Evolutionary conservation across 768 basidiomycete species (phyloP).

Genomic region (Psilocybe cyanescens): DNA sequence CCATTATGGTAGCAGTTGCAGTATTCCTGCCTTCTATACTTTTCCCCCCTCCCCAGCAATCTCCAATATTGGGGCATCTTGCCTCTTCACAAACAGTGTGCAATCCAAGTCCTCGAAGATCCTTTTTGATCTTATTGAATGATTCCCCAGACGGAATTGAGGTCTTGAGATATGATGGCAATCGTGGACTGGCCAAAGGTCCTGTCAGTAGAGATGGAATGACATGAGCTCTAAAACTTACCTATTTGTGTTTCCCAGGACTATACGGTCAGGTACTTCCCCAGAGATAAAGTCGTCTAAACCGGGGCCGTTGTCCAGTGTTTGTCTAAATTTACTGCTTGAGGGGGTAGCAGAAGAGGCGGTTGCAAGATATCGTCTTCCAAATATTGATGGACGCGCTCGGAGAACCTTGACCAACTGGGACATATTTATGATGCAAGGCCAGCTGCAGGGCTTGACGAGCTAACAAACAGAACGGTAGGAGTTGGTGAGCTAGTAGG

Average conservation of each 20-base stretch:
- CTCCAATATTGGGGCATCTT: conserved; percentile 98
- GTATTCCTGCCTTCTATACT: conserved; percentile 75
- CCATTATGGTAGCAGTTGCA: conserved; percentile 99
- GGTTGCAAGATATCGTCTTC: conserved; percentile 32
- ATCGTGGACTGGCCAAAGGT: conserved; percentile 62
- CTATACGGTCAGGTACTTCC: conserved; percentile 57
- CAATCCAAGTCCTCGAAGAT: conserved; percentile 86
- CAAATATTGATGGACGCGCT: conserved; percentile 5
- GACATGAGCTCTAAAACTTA: conserved; percentile 33
- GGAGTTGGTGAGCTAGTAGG: not conserved
- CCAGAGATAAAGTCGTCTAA: conserved; percentile 84
- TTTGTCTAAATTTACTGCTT: conserved; percentile 47
- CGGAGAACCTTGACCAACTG: conserved; percentile 18
- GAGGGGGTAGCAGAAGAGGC: conserved; percentile 34
- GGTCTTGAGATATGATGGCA: conserved; percentile 89
- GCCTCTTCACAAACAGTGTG: conserved; percentile 99
- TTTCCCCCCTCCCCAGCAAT: conserved; percentile 95
- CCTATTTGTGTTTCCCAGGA: conserved; percentile 75
- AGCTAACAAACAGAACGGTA: not conserved
- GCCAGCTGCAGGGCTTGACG: not conserved
- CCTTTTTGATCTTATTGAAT: conserved; percentile 92
- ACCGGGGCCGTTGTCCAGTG: conserved; percentile 67
- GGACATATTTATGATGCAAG: conserved; percentile 15
- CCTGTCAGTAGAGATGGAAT: not conserved
- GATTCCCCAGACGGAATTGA: conserved; percentile 88